Evolutionary conservation across 1,284 basidiomycete genomes (phyloP), one percentile per base, ranked within the genome.

Genomic region (Leccinum idahoense): DNA sequence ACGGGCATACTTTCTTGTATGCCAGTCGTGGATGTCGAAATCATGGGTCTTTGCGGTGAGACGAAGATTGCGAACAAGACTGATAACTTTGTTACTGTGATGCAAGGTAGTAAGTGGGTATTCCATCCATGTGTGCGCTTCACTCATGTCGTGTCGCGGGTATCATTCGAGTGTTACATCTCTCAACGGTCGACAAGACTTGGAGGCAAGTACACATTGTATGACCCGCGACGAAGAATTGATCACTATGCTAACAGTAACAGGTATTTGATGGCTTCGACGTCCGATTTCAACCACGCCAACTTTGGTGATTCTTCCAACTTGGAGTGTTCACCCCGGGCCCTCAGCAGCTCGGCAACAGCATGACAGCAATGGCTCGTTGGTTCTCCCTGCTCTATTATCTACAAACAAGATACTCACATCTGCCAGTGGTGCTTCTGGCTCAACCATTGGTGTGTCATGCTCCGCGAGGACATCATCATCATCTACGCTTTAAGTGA

Each of bases 31-130:
- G 96, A 99, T 75, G 86, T 88, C 69, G 93, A 98, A 76, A 96
- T 99, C 71, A 99, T 99, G 97, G 97, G 96, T 32, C 84, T 98
- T 29, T 99, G 97, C 74, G 97, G 96, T 46, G 96, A 99, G 82
- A 99, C 97, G 64, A 96, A 98, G 81, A 96, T 99, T 72, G 94
- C 95, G 60, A 99, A 99, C 82, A 99, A 99, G 82, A 87, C 90
- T 29, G 94, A 96, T 74, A 94, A 92, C 15, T 98, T 96, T 84
- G 96, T 99, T 32, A 98, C 97, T 6, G 96, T 96, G 91, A 98
- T 98, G 75, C 96, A 99, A 85, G 93, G n/a, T n/a, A n/a, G 93
- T 94, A 65, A 63, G 62, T 41, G 53, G 5, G 59, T 54, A 44
- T 60, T 14, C 4, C 14, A 10, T 55, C 6, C 18, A 12, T n/a